Percentiles rank a stretch among this genome's conserved stretches.
Conservation (phyloP, 2,329 filamentous ascomycete species). For the Ambrosiella xylebori region DNA sequence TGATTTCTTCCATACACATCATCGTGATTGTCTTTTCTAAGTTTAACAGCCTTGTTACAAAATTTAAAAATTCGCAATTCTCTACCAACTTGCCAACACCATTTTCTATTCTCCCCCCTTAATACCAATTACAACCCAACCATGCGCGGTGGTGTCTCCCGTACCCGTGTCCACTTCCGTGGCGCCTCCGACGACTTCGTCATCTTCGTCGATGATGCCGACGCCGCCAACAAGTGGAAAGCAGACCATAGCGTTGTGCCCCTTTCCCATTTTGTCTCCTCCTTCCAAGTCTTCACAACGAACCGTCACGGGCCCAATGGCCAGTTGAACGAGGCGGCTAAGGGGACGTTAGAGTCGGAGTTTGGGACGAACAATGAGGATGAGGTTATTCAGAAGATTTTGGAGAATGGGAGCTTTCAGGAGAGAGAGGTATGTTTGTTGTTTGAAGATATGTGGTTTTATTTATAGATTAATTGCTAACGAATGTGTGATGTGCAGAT, state of each 20-base stretch:
- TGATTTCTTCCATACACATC: no score
- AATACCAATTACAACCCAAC: no score
- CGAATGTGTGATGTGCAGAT: no score
- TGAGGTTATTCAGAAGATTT: slow-evolving; percentile 63
- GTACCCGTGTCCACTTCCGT: slow-evolving; percentile 75
- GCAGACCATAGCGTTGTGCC: slow-evolving; percentile 54
- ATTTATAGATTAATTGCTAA: background rate
- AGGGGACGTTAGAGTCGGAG: slow-evolving; percentile 60
- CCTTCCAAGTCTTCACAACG: slow-evolving; percentile 79
- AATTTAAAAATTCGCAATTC: no score
- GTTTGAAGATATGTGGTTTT: background rate
- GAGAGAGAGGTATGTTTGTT: slow-evolving; percentile 5
- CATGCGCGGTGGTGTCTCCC: slow-evolving; percentile 45
- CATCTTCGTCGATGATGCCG: slow-evolving; percentile 39
- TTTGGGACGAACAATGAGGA: slow-evolving; percentile 72
- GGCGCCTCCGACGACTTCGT: slow-evolving; percentile 44
- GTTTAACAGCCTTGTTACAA: no score
- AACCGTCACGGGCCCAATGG: slow-evolving; percentile 85
- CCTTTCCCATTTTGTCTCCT: slow-evolving; percentile 66
- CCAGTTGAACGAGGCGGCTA: slow-evolving; percentile 57
- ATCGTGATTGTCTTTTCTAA: no score
- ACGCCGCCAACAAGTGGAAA: slow-evolving; percentile 66
- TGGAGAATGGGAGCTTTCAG: slow-evolving; percentile 7
- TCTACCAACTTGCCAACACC: no score
- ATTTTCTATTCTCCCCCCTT: no score